These are phyloP conservation scores for Tricholoma hemisulphureum DNA, from an alignment of 768 basidiomycete genomes.

Conservation along the genomic window DNA sequence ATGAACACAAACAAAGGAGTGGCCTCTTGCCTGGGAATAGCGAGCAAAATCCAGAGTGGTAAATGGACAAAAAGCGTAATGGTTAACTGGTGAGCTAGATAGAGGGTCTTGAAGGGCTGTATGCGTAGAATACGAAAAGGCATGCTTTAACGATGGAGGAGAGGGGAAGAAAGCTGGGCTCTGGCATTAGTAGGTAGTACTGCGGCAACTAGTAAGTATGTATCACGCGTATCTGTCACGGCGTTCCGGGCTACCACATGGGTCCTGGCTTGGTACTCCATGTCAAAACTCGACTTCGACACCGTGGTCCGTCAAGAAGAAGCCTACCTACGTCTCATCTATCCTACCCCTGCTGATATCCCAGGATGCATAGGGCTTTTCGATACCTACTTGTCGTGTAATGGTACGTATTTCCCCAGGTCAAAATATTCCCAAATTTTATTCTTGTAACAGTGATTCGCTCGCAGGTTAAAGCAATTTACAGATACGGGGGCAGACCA, in stretches of 20 bases:
- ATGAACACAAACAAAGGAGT: neutral
- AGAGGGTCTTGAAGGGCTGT: slow-evolving; percentile 52
- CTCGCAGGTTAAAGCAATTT: slow-evolving; percentile 79
- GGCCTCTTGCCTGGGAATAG: slow-evolving; percentile 33
- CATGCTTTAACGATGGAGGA: slow-evolving; percentile 19
- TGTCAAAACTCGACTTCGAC: slow-evolving; percentile 49
- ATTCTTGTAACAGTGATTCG: slow-evolving; percentile 55
- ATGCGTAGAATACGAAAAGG: slow-evolving; percentile 28
- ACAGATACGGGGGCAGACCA: slow-evolving; percentile 75
- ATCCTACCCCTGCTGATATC: slow-evolving; percentile 77
- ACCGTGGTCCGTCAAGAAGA: slow-evolving; percentile 67
- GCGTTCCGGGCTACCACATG: too few relatives aligned
- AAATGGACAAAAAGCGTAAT: slow-evolving; percentile 41
- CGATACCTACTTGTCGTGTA: slow-evolving; percentile 70
- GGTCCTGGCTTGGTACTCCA: too few relatives aligned
- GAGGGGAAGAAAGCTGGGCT: neutral
- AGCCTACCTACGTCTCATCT: slow-evolving; percentile 56
- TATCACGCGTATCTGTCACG: neutral
- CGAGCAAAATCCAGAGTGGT: slow-evolving; percentile 47
- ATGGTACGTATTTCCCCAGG: slow-evolving; percentile 46
- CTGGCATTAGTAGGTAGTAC: too few relatives aligned
- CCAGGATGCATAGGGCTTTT: slow-evolving; percentile 79
- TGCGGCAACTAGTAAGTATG: too few relatives aligned
- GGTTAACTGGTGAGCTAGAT: slow-evolving; percentile 42
- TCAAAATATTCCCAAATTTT: slow-evolving; percentile 10